These are phyloP conservation scores for Multifurca ochricompacta DNA, from an alignment of 768 basidiomycete species.

Conservation along the genomic window DNA sequence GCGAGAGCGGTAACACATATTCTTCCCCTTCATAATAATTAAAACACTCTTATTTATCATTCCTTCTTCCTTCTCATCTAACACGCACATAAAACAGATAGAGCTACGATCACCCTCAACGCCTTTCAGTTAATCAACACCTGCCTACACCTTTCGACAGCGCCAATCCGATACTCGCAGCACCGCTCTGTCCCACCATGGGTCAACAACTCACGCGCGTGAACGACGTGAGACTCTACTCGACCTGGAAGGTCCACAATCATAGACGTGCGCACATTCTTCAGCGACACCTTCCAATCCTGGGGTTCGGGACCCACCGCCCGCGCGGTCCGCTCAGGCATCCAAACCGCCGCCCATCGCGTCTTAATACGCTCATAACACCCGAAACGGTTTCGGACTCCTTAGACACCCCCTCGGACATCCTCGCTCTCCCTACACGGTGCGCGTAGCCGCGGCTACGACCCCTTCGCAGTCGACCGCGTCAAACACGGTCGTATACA, in stretches of 20 bases:
- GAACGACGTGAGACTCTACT: slow-evolving; percentile 56
- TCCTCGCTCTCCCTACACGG: slow-evolving; percentile 47
- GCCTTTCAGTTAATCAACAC: slow-evolving; percentile 30
- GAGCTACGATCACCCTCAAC: slow-evolving; percentile 41
- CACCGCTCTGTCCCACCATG: slow-evolving; percentile 66
- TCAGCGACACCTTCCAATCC: slow-evolving; percentile 49
- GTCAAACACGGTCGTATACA: slow-evolving; percentile 72
- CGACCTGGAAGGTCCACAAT: slow-evolving; percentile 72
- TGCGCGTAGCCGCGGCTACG: slow-evolving; percentile 17
- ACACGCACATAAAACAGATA: slow-evolving; percentile 35
- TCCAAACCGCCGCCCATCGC: slow-evolving; percentile 60
- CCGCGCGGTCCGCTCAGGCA: no score
- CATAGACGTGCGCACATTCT: slow-evolving; percentile 50
- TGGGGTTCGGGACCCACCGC: slow-evolving; percentile 66
- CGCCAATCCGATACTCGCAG: slow-evolving; percentile 59
- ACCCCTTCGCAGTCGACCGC: slow-evolving; percentile 54
- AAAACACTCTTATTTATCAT: no score
- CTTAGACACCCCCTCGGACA: slow-evolving; percentile 42
- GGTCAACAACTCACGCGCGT: slow-evolving; percentile 57
- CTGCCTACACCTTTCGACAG: slow-evolving; percentile 66
- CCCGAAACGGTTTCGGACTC: slow-evolving; percentile 53
- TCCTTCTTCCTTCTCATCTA: no score
- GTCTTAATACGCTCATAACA: slow-evolving; percentile 66
- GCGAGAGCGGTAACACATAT: no score
- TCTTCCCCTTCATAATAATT: not conserved